Conservation (phyloP, 768 basidiomycete genomes). For the Lentinula boryana region DNA sequence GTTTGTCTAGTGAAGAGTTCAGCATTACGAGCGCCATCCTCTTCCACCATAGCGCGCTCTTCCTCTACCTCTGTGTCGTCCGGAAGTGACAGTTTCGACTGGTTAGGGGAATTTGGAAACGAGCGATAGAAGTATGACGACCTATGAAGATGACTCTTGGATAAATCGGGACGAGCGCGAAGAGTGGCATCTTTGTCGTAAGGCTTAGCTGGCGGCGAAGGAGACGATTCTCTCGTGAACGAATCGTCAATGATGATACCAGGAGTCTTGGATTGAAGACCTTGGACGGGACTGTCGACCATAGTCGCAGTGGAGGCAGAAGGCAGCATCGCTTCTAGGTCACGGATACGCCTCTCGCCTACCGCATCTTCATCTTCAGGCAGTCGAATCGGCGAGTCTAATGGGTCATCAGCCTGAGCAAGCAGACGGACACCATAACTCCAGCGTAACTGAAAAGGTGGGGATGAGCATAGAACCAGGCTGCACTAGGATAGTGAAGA, state of each 20-base stretch:
- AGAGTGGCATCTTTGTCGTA: not conserved
- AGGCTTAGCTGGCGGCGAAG: not conserved
- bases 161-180: not conserved
- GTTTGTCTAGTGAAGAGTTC: not conserved
- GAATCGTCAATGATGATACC: slow-evolving; percentile 6
- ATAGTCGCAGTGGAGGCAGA: not conserved
- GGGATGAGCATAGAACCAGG: not conserved
- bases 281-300: not conserved
- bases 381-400: slow-evolving; percentile 9
- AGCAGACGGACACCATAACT: slow-evolving; percentile 87
- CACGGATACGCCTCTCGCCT: not conserved
- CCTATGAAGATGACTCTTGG: not conserved
- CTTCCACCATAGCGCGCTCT: slow-evolving; percentile 10
- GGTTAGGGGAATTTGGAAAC: slow-evolving; percentile 56
- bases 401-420: slow-evolving; percentile 55
- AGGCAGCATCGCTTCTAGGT: not conserved
- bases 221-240: not conserved
- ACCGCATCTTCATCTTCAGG: slow-evolving; percentile 13
- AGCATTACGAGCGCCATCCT: slow-evolving; percentile 9
- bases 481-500: not conserved
- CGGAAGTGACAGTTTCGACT: slow-evolving; percentile 28
- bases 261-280: not conserved
- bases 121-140: slow-evolving; percentile 52
- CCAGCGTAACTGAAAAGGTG: slow-evolving; percentile 70
- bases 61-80: slow-evolving; percentile 13